phyloP scores from a whole-genome alignment of 805 yeast species.

The Wickerhamomyces rabaulensis region DNA sequence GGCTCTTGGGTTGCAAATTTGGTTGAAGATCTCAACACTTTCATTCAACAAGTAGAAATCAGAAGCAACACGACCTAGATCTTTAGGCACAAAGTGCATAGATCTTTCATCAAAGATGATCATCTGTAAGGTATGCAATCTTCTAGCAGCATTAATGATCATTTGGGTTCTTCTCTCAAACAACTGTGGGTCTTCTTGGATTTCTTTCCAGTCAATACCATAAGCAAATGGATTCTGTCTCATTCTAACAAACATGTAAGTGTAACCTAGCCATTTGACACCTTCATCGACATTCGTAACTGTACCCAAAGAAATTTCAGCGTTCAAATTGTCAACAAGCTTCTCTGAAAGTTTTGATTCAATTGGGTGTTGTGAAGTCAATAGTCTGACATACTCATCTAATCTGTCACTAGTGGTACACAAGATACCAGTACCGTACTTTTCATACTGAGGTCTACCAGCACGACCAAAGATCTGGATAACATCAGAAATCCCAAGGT shows the following conservation, averaged over 20 bases:
- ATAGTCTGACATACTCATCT: constrained; percentile 82
- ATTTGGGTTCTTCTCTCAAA: constrained; percentile 69
- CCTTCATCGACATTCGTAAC: constrained; percentile 95
- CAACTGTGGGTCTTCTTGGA: constrained; percentile 77
- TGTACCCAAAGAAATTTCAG: constrained; percentile 92
- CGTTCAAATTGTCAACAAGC: constrained; percentile 88
- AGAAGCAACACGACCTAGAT: constrained; percentile 89
- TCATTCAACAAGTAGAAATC: constrained; percentile 85
- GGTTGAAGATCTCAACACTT: constrained; percentile 84
- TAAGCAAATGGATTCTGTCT: constrained; percentile 88
- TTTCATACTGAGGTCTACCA: constrained; percentile 96
- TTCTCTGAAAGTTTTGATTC: constrained; percentile 78
- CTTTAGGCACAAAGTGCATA: constrained; percentile 75
- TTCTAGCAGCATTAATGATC: constrained; percentile 74
- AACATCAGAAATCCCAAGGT: constrained; percentile 92
- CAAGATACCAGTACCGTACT: constrained; percentile 86
- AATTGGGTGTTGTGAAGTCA: constrained; percentile 94
- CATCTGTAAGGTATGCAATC: constrained; percentile 87
- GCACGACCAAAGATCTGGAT: constrained; percentile 99
- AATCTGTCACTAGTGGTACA: constrained; percentile 78
- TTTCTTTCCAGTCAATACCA: constrained; percentile 84
- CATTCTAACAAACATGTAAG: constrained; percentile 92
- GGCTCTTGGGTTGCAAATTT: constrained; percentile 75
- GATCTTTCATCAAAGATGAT: constrained; percentile 85
- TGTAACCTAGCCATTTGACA: constrained; percentile 96